These are phyloP conservation scores for Aotearoamyces nothofagi DNA, from an alignment of 2,329 filamentous ascomycete species.

Conservation along the genomic window DNA sequence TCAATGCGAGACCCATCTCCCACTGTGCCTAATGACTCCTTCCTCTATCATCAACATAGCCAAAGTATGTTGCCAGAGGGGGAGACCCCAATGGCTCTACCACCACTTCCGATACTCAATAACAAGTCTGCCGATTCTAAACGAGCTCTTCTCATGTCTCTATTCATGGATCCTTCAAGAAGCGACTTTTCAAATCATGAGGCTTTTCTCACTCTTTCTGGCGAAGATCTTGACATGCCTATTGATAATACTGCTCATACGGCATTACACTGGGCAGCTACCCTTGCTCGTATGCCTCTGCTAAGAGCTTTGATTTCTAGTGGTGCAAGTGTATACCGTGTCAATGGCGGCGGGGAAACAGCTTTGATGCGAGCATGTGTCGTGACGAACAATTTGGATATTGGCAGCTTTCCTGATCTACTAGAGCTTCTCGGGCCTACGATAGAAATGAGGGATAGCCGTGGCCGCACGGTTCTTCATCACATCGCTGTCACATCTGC, in stretches of 20 bases:
- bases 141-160: constrained; percentile 63
- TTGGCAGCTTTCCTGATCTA: constrained; percentile 77
- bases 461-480: constrained; percentile 82
- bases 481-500: constrained; percentile 94
- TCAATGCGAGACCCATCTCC: constrained; percentile 51
- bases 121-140: constrained; percentile 61
- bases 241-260: constrained; percentile 84
- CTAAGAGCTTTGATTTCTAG: constrained; percentile 67
- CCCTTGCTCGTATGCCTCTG: constrained; percentile 71
- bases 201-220: constrained; percentile 58
- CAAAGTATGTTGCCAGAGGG: constrained; percentile 29
- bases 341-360: constrained; percentile 83
- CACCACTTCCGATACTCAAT: constrained; percentile 46
- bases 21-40: constrained; percentile 69
- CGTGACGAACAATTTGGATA: constrained; percentile 89
- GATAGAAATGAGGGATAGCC: constrained; percentile 79
- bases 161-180: constrained; percentile 63
- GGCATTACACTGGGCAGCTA: constrained; percentile 91
- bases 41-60: constrained; percentile 40
- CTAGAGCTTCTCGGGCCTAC: constrained; percentile 79
- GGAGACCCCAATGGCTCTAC: constrained; percentile 42
- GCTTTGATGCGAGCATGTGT: constrained; percentile 84
- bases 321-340: constrained; percentile 75
- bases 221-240: constrained; percentile 77
- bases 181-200: constrained; percentile 62